phyloP scores from a whole-genome alignment of 805 yeast species.

The Lipomyces anomalus region DNA sequence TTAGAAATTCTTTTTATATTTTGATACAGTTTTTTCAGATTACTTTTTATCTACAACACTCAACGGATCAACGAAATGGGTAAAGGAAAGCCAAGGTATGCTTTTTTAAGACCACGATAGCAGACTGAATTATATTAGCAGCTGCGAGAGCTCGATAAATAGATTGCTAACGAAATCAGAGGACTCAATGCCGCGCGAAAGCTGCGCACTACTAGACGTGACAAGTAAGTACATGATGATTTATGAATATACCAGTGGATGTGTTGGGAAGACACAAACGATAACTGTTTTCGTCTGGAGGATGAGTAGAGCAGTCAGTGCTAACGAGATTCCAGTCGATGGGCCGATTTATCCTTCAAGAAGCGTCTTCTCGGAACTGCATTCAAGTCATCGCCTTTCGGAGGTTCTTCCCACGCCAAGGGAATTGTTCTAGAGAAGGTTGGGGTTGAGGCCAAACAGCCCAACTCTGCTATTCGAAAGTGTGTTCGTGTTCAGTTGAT shows the following conservation, averaged over 20 bases:
- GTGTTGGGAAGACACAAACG: background rate
- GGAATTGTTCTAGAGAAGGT: slow-evolving; percentile 99
- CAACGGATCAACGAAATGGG: slow-evolving; percentile 64
- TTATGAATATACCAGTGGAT: background rate
- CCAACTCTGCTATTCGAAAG: slow-evolving; percentile 99
- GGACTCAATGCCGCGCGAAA: slow-evolving; percentile 99
- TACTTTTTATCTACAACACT: too few relatives aligned
- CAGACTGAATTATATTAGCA: background rate
- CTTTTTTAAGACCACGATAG: background rate
- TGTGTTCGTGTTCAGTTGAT: slow-evolving; percentile 99
- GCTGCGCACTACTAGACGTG: slow-evolving; percentile 99
- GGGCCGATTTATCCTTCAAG: slow-evolving; percentile 99
- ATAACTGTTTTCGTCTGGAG: background rate
- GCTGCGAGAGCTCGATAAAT: background rate
- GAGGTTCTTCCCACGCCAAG: slow-evolving; percentile 99
- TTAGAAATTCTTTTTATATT: too few relatives aligned
- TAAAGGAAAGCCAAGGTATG: slow-evolving; percentile 83
- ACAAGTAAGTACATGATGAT: slow-evolving; percentile 52
- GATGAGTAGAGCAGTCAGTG: slow-evolving; percentile 24
- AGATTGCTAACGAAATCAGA: slow-evolving; percentile 41
- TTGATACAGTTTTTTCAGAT: slow-evolving; percentile 8
- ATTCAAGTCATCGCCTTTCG: slow-evolving; percentile 99
- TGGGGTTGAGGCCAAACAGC: slow-evolving; percentile 99
- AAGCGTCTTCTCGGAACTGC: slow-evolving; percentile 99
- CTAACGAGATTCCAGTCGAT: slow-evolving; percentile 52